These are phyloP conservation scores for Glycine soja DNA, from an alignment of 306 rosid species.

Conservation along the genomic window DNA sequence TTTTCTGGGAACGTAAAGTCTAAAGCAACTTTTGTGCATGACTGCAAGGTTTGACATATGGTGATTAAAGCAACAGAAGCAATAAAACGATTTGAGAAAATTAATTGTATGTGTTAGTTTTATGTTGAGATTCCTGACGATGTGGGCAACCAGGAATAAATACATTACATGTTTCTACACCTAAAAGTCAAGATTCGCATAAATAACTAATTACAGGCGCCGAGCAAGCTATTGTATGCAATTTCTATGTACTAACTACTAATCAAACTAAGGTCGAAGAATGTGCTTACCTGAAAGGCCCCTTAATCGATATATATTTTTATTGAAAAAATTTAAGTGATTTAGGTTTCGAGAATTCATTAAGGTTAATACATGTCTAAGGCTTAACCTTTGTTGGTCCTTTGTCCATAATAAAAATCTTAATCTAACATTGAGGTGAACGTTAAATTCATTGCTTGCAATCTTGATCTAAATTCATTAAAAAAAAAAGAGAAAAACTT, in stretches of 20 bases:
- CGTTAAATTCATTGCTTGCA: no score
- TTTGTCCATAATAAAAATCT: no score
- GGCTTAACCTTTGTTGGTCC: no score
- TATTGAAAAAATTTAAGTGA: no score
- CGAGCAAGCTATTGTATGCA: background rate
- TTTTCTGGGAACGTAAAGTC: conserved; percentile 87
- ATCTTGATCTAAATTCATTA: no score
- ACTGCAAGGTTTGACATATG: conserved; percentile 52
- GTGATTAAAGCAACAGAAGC: conserved; percentile 13
- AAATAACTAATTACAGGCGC: conserved; percentile 21
- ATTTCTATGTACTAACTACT: conserved; percentile 12
- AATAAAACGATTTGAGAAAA: conserved; percentile 15
- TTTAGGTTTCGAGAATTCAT: no score
- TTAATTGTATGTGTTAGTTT: conserved; percentile 5
- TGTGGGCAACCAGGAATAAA: conserved; percentile 76
- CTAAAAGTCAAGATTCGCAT: conserved; percentile 44
- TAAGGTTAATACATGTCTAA: no score
- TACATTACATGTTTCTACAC: no score
- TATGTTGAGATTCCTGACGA: conserved; percentile 86
- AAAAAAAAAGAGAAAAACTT: no score
- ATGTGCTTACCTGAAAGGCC: no score
- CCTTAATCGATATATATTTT: no score
- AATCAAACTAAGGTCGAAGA: conserved; percentile 54
- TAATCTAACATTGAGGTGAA: no score
- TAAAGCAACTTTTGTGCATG: conserved; percentile 85